Evolutionary conservation across 2,329 filamentous ascomycete genomes (phyloP).

Genomic region (Curvularia eragrostidis): DNA sequence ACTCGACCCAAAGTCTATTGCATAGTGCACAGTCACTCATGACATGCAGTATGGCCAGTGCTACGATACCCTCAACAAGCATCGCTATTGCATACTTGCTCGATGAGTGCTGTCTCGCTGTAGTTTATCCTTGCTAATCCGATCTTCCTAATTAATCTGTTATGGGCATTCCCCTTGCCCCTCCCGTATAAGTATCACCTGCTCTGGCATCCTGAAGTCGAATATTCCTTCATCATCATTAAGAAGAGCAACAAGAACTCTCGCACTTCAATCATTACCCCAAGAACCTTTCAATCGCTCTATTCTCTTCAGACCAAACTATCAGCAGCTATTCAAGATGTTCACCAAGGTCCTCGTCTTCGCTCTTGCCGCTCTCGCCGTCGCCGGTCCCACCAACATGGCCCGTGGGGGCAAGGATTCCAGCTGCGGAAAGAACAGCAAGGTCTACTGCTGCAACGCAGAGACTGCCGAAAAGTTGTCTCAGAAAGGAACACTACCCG

Average conservation of each 20-base stretch:
- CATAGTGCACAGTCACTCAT: neutral
- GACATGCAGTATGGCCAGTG: neutral
- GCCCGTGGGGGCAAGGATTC: neutral
- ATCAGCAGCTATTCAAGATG: neutral
- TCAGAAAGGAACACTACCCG: neutral
- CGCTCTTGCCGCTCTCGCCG: neutral
- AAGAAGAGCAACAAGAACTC: neutral
- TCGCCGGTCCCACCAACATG: neutral
- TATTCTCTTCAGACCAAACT: neutral
- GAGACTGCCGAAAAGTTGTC: neutral
- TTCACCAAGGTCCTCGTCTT: neutral
- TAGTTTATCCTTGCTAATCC: neutral
- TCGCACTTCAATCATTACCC: neutral
- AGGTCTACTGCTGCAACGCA: neutral
- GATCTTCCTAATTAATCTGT: neutral
- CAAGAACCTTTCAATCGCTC: neutral
- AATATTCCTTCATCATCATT: neutral
- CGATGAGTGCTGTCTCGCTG: neutral
- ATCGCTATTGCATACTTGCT: neutral
- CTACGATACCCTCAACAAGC: neutral
- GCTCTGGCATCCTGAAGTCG: neutral
- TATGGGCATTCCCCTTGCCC: neutral
- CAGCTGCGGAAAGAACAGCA: neutral
- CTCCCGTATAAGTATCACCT: neutral
- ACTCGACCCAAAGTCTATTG: neutral